phyloP scores from a whole-genome alignment of 192 early-diverging fungal species.

The Podila minutissima region DNA sequence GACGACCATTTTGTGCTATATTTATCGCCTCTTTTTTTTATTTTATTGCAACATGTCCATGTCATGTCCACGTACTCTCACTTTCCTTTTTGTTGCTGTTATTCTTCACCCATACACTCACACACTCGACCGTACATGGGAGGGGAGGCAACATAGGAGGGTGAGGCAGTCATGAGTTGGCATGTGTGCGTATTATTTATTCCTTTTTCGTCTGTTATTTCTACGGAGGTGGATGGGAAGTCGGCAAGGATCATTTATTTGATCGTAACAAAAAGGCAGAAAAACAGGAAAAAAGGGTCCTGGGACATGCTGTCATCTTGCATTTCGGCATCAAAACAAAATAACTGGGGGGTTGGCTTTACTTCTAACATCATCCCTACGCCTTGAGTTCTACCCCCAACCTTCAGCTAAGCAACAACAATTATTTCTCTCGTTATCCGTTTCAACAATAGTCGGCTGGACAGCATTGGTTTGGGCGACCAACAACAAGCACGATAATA shows the following conservation, averaged over 20 bases:
- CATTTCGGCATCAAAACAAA: neutral
- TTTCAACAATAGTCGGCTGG: constrained; percentile 72
- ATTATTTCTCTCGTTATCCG: neutral
- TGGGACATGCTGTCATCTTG: neutral
- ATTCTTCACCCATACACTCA: neutral
- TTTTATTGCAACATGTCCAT: too few species aligned
- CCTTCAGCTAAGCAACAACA: neutral
- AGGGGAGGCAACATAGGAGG: neutral
- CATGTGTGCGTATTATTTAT: constrained; percentile 3
- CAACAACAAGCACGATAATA: constrained; percentile 78
- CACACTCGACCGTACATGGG: neutral
- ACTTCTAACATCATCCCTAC: constrained; percentile 1
- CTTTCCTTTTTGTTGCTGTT: too few species aligned
- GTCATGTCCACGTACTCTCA: too few species aligned
- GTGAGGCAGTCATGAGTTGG: neutral
- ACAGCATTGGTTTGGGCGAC: constrained; percentile 93
- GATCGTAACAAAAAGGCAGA: neutral
- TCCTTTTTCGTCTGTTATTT: neutral
- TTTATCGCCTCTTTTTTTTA: neutral
- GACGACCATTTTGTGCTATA: neutral
- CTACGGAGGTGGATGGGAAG: too few species aligned
- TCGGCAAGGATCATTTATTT: too few species aligned
- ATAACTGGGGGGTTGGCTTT: neutral
- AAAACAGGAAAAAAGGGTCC: neutral
- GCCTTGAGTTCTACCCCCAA: neutral